Percentiles rank a stretch among this genome's conserved stretches.
These are phyloP conservation scores for Emydomyces testavorans DNA, from an alignment of 2,329 filamentous ascomycete genomes.

Conservation along the genomic window DNA sequence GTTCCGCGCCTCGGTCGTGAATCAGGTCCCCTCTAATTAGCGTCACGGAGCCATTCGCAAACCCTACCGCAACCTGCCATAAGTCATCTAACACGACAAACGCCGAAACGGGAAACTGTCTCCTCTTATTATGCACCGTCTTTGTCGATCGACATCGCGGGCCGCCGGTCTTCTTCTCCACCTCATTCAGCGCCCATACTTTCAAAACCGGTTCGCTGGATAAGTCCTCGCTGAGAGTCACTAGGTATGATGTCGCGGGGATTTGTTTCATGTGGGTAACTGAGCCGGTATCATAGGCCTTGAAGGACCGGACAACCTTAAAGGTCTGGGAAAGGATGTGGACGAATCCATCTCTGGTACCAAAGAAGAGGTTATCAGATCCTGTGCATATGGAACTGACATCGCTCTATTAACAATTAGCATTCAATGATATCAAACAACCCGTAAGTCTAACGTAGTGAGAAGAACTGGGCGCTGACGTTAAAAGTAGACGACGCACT, in stretches of 20 bases:
- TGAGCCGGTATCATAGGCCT: constrained; percentile 61
- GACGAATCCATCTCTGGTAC: constrained; percentile 71
- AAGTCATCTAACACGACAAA: constrained; percentile 80
- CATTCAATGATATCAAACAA: constrained; percentile 4
- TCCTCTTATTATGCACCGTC: constrained; percentile 75
- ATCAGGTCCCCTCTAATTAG: constrained; percentile 89
- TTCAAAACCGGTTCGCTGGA: constrained; percentile 79
- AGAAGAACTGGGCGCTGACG: constrained; percentile 39
- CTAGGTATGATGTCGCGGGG: constrained; percentile 70
- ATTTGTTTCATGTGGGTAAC: constrained; percentile 91
- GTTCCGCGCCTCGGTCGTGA: constrained; percentile 86
- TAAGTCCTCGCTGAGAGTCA: constrained; percentile 73
- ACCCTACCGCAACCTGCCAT: constrained; percentile 85
- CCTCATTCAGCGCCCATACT: constrained; percentile 93
- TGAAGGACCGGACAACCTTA: constrained; percentile 77
- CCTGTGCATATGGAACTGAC: constrained; percentile 76
- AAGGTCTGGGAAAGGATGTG: constrained; percentile 79
- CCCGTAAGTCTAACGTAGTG: not conserved
- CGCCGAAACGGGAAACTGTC: constrained; percentile 89
- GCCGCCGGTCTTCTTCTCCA: constrained; percentile 82
- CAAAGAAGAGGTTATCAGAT: constrained; percentile 79
- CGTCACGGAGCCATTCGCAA: constrained; percentile 88
- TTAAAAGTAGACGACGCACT: constrained; percentile 70
- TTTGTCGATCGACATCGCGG: constrained; percentile 82
- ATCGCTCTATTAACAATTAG: constrained; percentile 41